These are phyloP conservation scores for Colletotrichum tropicicola DNA, from an alignment of 2,329 filamentous ascomycete genomes.

Conservation along the genomic window DNA sequence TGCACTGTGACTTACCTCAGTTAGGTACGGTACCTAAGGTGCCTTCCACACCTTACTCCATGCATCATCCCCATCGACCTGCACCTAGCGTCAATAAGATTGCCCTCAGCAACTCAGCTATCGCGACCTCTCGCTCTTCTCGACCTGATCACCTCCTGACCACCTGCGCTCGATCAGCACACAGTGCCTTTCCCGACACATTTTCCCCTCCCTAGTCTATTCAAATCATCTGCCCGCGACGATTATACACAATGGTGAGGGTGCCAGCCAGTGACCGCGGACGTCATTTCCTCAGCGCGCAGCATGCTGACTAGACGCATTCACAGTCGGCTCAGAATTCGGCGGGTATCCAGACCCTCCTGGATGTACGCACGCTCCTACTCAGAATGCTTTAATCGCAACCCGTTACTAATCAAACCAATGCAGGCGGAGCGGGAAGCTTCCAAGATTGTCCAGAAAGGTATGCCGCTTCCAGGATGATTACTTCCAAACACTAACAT, in stretches of 20 bases:
- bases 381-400: neutral
- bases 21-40: no score
- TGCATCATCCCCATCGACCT: no score
- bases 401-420: constrained; percentile 7
- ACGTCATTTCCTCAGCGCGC: neutral
- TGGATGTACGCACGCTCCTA: constrained; percentile 77
- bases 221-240: neutral
- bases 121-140: no score
- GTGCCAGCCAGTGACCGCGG: neutral
- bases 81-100: no score
- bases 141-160: no score
- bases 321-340: constrained; percentile 96
- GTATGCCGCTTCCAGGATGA: constrained; percentile 56
- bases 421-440: constrained; percentile 93
- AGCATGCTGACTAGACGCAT: constrained; percentile 5
- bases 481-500: no score
- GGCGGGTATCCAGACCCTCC: constrained; percentile 95
- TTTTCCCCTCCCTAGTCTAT: neutral
- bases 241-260: constrained; percentile 20
- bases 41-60: no score
- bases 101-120: no score
- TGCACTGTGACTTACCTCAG: no score
- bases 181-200: no score
- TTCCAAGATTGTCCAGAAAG: constrained; percentile 98
- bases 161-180: no score